Conservation (phyloP, 176 grass and related monocot genomes). For the Hyparrhenia diplandra region DNA sequence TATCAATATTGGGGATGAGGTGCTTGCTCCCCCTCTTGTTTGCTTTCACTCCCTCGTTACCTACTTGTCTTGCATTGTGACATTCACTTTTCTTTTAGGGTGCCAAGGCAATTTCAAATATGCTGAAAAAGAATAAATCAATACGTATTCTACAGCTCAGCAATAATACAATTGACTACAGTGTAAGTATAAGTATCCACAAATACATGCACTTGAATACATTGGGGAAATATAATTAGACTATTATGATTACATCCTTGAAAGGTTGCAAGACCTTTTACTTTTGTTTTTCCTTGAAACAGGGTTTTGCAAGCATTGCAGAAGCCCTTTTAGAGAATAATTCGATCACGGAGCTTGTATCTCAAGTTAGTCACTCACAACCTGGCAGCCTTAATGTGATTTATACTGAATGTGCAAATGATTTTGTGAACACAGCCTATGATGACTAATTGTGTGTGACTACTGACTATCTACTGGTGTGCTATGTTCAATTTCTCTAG, state of each 20-base stretch:
- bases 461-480: conserved; percentile 24
- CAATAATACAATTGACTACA: conserved; percentile 92
- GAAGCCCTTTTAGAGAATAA: conserved; percentile 94
- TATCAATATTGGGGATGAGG: conserved; percentile 90
- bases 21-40: conserved; percentile 1
- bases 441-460: conserved; percentile 15
- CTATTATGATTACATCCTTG: conserved; percentile 16
- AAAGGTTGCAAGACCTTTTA: not conserved
- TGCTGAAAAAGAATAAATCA: conserved; percentile 87
- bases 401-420: not conserved
- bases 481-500: conserved; percentile 45
- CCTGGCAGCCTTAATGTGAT: conserved; percentile 23
- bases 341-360: conserved; percentile 72
- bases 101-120: conserved; percentile 74
- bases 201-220: conserved; percentile 18
- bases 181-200: conserved; percentile 50
- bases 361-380: conserved; percentile 72
- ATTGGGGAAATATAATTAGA: not conserved
- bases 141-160: conserved; percentile 80
- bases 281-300: conserved; percentile 32
- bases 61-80: not conserved
- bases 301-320: conserved; percentile 94
- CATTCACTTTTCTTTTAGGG: conserved; percentile 51
- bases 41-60: not conserved
- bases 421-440: conserved; percentile 9